Evolutionary conservation across 768 basidiomycete genomes (phyloP), one percentile per base, ranked within the genome.

Genomic region (Russula ochroleuca): DNA sequence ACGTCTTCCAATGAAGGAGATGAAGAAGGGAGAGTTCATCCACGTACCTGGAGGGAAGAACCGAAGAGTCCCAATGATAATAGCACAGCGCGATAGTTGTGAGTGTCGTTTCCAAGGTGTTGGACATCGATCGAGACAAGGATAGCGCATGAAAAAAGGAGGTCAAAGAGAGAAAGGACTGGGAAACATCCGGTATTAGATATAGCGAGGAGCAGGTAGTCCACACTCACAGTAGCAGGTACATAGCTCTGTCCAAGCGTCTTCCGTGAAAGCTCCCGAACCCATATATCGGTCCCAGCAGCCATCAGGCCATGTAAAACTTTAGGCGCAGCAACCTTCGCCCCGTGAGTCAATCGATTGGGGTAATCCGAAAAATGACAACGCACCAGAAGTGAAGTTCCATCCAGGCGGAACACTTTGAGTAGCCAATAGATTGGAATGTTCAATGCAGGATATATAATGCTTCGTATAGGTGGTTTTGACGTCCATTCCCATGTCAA

Each of bases 401-500:
- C 70, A 49, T 91, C 86, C 25, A 94, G 70, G 0, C 79, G 74
- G 0, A 81, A 73, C 8, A 73, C 64, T 67, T 86, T 86, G 55
- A 98, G 71, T 0, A 84, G 28, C 83, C 85, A 87, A 70, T 91
- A 98, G 11, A 89, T 71, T 0, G 90, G 89, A 31, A 90, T 78
- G 69, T 93, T 97, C 40, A 95, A 68, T 19, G 84, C 80, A 19
- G 95, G 93, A 74, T 93, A 96, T 54, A 90, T 58, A 64, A 92
- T 82, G 70, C 88, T 90, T 57, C 93, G 83, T 69, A 94, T 86
- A 7, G 92, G 91, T 15, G 72, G 73, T 23, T 80, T 75, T 55
- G 81, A 75, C 49, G 82, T 76, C 97, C 97, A 99, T 78, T 99
- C 97, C 97, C 97, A 99, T 25, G 95, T 98, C 47, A 94, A 78